Evolutionary conservation across 768 basidiomycete species (phyloP), one percentile per base, ranked within the genome.

Genomic region (Leccinum variicolor): DNA sequence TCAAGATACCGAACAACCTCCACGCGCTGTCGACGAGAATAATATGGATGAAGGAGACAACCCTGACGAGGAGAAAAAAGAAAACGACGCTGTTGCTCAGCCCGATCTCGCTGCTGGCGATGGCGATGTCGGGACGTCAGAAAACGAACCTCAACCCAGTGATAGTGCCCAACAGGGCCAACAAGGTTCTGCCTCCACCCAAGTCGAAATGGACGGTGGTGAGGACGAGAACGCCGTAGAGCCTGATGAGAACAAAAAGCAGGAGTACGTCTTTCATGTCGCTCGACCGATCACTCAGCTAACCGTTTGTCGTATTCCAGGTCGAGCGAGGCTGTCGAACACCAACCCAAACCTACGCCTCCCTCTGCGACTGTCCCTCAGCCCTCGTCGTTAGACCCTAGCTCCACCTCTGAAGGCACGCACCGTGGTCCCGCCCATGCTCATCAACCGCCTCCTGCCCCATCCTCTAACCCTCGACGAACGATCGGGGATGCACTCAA

Each of bases 401-500:
- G 76, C 34, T 60, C 78, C 43, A 73, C 74, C 25, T 60, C 76
- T 34, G 71, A 74, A 57, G 81, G 82, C 50, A 62, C 73, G 10
- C 79, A 84, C 56, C 74, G 79, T 50, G 82, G 82, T 13, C 73
- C 73, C 17, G 72, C 72, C 9, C 62, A 75, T 21, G 72, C 78
- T 15, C 76, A 74, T 48, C 75, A 73, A 6, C 76, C 80, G 25
- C 69, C 65, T 28, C 74, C 75, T 54, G 53, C 36, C 4, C 64
- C 72, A 9, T 54, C 70, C 31, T 69, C 73, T 31, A 85, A 90
- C 63, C 84, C 87, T 4, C 73, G 86, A 36, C 90, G 93, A 51
- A 89, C 84, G 61, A 83, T 94, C 3, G 94, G 94, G 29, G 94
- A 97, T 65, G 82, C 89, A 0, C 71, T 92, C 52, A 83, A 88